These are phyloP conservation scores for Pestalotiopsis sp. DNA, from an alignment of 2,329 filamentous ascomycete species.

Conservation along the genomic window DNA sequence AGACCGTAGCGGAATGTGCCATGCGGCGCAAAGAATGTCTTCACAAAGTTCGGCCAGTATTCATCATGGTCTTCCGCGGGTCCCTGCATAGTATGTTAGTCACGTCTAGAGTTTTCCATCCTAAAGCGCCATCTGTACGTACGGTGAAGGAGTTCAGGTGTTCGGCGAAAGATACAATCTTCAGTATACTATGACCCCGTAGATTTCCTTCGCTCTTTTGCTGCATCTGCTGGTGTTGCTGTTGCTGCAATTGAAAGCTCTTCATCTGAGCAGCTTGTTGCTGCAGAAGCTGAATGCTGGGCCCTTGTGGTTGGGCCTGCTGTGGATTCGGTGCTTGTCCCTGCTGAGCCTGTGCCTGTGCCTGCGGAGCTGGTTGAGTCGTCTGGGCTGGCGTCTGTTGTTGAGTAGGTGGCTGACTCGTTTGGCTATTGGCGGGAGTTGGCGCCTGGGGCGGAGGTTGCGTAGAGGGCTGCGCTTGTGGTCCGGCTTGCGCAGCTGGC, in stretches of 20 bases:
- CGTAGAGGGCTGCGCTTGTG: slow-evolving; percentile 33
- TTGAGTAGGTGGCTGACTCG: slow-evolving; percentile 42
- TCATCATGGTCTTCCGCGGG: slow-evolving; percentile 53
- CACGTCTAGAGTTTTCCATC: background rate
- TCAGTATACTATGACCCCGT: slow-evolving; percentile 61
- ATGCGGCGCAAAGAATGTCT: slow-evolving; percentile 76
- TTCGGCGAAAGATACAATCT: slow-evolving; percentile 65
- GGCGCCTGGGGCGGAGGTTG: slow-evolving; percentile 31
- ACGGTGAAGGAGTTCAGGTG: slow-evolving; percentile 61
- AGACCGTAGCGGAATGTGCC: slow-evolving; percentile 79
- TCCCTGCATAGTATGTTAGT: background rate
- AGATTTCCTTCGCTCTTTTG: slow-evolving; percentile 50
- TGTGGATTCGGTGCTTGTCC: slow-evolving; percentile 27
- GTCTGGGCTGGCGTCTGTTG: slow-evolving; percentile 34
- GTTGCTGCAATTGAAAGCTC: slow-evolving; percentile 33
- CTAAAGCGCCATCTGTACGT: slow-evolving; percentile 27
- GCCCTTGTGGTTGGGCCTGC: background rate
- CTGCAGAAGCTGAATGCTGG: slow-evolving; percentile 34
- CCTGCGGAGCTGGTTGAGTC: slow-evolving; percentile 32
- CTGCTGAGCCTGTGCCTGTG: slow-evolving; percentile 27
- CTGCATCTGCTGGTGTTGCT: slow-evolving; percentile 43
- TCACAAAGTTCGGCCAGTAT: slow-evolving; percentile 81
- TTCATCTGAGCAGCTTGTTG: slow-evolving; percentile 28
- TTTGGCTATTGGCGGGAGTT: slow-evolving; percentile 26
- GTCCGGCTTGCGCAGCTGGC: slow-evolving; percentile 25